These are phyloP conservation scores for Phytophthora pistaciae DNA, from an alignment of 352 stramenopile species.

Conservation along the genomic window DNA sequence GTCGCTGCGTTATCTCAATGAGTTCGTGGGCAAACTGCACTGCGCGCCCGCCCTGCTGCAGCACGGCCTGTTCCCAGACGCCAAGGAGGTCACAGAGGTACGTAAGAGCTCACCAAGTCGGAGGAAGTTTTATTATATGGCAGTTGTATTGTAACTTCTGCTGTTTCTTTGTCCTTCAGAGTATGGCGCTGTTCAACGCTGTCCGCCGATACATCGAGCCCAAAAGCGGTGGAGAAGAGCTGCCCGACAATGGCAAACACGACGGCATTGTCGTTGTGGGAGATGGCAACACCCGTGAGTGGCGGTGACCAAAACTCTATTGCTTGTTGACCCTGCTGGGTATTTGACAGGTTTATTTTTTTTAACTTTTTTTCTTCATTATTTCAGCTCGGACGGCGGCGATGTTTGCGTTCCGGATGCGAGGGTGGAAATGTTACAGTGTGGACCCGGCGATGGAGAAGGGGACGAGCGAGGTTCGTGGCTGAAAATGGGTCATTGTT, in stretches of 20 bases:
- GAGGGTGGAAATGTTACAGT: constrained; percentile 81
- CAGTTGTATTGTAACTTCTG: background rate
- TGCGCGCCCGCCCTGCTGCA: constrained; percentile 75
- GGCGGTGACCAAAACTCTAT: too few species aligned
- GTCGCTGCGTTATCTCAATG: constrained; percentile 85
- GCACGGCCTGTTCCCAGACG: constrained; percentile 80
- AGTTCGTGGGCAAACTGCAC: constrained; percentile 85
- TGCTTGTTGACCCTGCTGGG: too few species aligned
- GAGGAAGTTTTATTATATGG: too few species aligned
- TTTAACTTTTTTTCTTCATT: constrained; percentile 1
- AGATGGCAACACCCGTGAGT: constrained; percentile 81
- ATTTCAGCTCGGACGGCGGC: constrained; percentile 71
- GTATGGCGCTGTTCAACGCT: constrained; percentile 87
- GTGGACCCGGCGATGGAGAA: constrained; percentile 84
- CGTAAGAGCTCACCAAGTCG: too few species aligned
- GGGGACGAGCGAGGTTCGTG: constrained; percentile 46
- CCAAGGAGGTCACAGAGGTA: constrained; percentile 88
- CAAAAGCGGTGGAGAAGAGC: constrained; percentile 17
- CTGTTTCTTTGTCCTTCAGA: constrained; percentile 42
- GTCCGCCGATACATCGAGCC: constrained; percentile 71
- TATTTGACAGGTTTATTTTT: too few species aligned
- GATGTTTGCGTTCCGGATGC: constrained; percentile 79
- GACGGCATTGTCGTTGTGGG: constrained; percentile 84
- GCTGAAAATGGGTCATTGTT: background rate
- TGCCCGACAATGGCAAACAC: constrained; percentile 22